Percentiles rank a stretch among this genome's conserved stretches.
phyloP scores from a whole-genome alignment of 1,284 basidiomycete species.

The Rhodotorula glutinis region DNA sequence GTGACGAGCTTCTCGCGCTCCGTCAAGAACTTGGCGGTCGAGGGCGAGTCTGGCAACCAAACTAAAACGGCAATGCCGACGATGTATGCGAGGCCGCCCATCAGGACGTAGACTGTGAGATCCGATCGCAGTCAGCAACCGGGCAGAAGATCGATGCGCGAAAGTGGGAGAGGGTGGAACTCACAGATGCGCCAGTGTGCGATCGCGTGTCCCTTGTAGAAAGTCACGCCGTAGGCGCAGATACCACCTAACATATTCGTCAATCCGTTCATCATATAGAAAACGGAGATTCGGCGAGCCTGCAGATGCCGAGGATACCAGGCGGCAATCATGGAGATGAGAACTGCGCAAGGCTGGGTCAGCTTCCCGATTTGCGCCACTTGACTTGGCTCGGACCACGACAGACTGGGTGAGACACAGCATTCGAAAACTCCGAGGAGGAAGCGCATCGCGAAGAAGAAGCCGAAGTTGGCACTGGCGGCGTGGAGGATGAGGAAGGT shows the following conservation, averaged over 20 bases:
- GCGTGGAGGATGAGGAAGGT: slow-evolving; percentile 57
- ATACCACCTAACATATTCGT: slow-evolving; percentile 65
- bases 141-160: no score
- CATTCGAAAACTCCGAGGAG: slow-evolving; percentile 55
- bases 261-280: slow-evolving; percentile 58
- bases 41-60: slow-evolving; percentile 65
- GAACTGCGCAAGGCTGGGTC: slow-evolving; percentile 43
- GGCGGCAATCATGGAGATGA: slow-evolving; percentile 64
- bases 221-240: slow-evolving; percentile 55
- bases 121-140: no score
- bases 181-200: slow-evolving; percentile 40
- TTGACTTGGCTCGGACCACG: slow-evolving; percentile 54
- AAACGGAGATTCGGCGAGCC: slow-evolving; percentile 62
- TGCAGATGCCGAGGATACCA: slow-evolving; percentile 70
- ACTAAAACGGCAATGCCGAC: slow-evolving; percentile 55
- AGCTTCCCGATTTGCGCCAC: no score
- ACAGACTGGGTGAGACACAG: slow-evolving; percentile 40
- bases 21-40: slow-evolving; percentile 59
- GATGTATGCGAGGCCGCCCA: slow-evolving; percentile 42
- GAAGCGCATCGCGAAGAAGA: slow-evolving; percentile 55
- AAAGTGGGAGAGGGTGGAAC: no score
- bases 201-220: slow-evolving; percentile 47
- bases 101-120: slow-evolving; percentile 10
- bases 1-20: slow-evolving; percentile 62
- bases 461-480: slow-evolving; percentile 17